These are phyloP conservation scores for Hyaloscypha finlandica DNA, from an alignment of 495 filamentous ascomycete genomes.

Conservation along the genomic window DNA sequence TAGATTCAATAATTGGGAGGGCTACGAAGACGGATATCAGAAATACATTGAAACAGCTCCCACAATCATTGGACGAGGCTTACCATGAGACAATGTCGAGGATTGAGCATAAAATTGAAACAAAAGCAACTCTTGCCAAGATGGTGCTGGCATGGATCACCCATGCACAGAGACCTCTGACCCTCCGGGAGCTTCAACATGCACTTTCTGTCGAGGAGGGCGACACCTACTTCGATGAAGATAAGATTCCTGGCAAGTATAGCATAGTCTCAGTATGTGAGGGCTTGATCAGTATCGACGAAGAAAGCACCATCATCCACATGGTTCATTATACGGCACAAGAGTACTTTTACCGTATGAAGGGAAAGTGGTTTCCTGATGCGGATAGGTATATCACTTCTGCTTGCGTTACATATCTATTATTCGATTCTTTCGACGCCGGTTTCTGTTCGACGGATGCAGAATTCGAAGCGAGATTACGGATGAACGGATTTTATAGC, in stretches of 20 bases:
- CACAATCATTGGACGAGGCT: conserved; percentile 41
- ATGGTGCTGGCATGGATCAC: conserved; percentile 34
- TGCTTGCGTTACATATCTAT: conserved; percentile 48
- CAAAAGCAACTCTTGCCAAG: conserved; percentile 32
- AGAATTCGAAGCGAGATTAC: conserved; percentile 34
- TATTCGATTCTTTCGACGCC: conserved; percentile 37
- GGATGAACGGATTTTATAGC: conserved; percentile 38
- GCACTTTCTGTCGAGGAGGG: conserved; percentile 37
- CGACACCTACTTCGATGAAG: conserved; percentile 2
- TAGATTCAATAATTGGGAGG: too few relatives aligned
- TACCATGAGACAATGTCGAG: conserved; percentile 9
- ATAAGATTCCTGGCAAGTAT: conserved; percentile 32
- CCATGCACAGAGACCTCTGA: conserved; percentile 32
- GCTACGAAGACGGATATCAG: too few relatives aligned
- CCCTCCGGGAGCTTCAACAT: conserved; percentile 36
- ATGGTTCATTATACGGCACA: conserved; percentile 59
- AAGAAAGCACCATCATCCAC: conserved; percentile 47
- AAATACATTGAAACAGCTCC: too few relatives aligned
- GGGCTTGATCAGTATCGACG: conserved; percentile 53
- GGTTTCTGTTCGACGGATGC: conserved; percentile 34
- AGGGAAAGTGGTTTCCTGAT: conserved; percentile 36
- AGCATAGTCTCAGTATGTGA: conserved; percentile 45
- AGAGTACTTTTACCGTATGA: conserved; percentile 48
- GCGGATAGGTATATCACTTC: conserved; percentile 38
- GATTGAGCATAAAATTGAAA: conserved; percentile 38